phyloP scores from a whole-genome alignment of 1,139 yeast species.

The Groenewaldozyma auringiensis region DNA sequence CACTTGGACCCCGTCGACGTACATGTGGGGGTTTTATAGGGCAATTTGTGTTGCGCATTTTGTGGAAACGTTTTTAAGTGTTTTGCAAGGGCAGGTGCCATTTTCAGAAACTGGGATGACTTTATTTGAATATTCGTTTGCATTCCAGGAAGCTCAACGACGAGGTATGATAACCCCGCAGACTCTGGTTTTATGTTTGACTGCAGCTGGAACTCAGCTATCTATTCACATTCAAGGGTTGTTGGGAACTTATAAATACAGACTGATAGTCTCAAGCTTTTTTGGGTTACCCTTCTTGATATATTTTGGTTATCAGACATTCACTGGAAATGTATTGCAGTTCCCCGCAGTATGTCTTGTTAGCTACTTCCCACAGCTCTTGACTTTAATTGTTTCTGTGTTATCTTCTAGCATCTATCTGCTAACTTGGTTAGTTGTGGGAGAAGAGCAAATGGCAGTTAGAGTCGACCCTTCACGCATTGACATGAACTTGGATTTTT shows the following conservation, averaged over 20 bases:
- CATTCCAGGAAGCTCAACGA: constrained; percentile 63
- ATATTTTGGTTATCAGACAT: constrained; percentile 38
- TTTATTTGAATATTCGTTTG: constrained; percentile 63
- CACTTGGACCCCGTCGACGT: constrained; percentile 17
- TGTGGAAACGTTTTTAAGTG: constrained; percentile 61
- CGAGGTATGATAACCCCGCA: constrained; percentile 46
- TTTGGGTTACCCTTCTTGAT: constrained; percentile 45
- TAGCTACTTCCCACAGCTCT: constrained; percentile 56
- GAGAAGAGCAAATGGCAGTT: constrained; percentile 43
- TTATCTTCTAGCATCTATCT: constrained; percentile 46
- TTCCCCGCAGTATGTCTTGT: constrained; percentile 51
- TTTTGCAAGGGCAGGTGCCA: constrained; percentile 51
- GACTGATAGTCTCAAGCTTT: constrained; percentile 55
- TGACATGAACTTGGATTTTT: constrained; percentile 54
- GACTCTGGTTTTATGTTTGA: constrained; percentile 43
- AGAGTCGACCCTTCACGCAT: constrained; percentile 27
- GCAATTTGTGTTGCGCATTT: constrained; percentile 57
- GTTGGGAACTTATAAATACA: constrained; percentile 43
- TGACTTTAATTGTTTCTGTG: constrained; percentile 43
- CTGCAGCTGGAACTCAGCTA: constrained; percentile 49
- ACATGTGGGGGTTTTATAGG: constrained; percentile 60
- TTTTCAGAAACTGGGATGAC: constrained; percentile 63
- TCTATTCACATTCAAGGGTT: constrained; percentile 53
- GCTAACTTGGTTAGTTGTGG: constrained; percentile 48
- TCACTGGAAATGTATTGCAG: constrained; percentile 35